A percentile compares a stretch with the other conserved stretches of the same genome.
phyloP scores from a whole-genome alignment of 306 rosid genomes.

The cucumber (Cucumis sativus) region Cucumber_9930_V3 NC_026656.2:2206001-2206500 shows the following conservation, averaged over 20 bases:
- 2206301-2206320: background rate
- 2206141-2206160: background rate
- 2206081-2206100: constrained; percentile 83
- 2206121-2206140: constrained; percentile 47
- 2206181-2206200: background rate
- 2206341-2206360: constrained; percentile 84
- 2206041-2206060: constrained; percentile 80
- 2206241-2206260: background rate
- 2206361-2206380: constrained; percentile 58
- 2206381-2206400: constrained; percentile 37
- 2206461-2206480: constrained; percentile 6
- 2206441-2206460: constrained; percentile 67
- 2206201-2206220: background rate
- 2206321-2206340: constrained; percentile 11
- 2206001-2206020: constrained; percentile 4
- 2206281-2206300: background rate
- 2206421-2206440: constrained; percentile 42
- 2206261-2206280: background rate
- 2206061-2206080: constrained; percentile 59
- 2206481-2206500: constrained; percentile 6
- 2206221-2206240: background rate
- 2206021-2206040: constrained; percentile 22
- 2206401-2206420: constrained; percentile 54
- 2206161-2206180: background rate
- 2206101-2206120: constrained; percentile 87